Percentiles rank a stretch among this genome's conserved stretches.
Conservation (phyloP, 306 rosid species). For the Cicer bijugum region DNA sequence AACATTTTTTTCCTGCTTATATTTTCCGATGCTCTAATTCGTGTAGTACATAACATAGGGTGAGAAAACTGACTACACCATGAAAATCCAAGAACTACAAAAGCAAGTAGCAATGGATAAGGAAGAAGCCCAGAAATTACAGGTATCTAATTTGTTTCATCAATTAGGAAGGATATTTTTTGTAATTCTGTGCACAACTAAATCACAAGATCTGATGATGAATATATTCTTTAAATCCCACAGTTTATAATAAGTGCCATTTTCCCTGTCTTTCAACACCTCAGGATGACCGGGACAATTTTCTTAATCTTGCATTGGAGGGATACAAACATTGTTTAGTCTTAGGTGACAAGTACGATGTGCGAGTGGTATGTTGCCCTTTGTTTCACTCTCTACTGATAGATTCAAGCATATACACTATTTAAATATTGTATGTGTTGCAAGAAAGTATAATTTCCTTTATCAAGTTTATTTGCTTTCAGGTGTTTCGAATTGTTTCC, state of each 20-base stretch:
- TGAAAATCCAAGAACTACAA: conserved; percentile 86
- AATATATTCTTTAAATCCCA: conserved; percentile 17
- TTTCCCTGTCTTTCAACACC: conserved; percentile 37
- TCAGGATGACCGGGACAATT: conserved; percentile 94
- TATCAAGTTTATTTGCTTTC: conserved; percentile 47
- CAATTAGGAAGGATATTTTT: conserved; percentile 4
- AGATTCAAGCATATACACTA: conserved; percentile 13
- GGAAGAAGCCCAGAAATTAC: conserved; percentile 88
- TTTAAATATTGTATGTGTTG: conserved; percentile 17
- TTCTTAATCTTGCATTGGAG: conserved; percentile 86
- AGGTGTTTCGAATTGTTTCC: conserved; percentile 90
- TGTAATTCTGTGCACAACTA: background rate
- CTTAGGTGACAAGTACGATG: conserved; percentile 83
- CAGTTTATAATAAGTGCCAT: background rate
- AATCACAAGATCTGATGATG: conserved; percentile 9
- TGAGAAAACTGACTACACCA: conserved; percentile 76
- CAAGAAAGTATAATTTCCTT: conserved; percentile 32
- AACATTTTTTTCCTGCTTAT: conserved; percentile 15
- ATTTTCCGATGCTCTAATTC: conserved; percentile 33
- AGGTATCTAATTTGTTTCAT: conserved; percentile 58
- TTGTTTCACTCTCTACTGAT: conserved; percentile 37
- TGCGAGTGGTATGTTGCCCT: conserved; percentile 80
- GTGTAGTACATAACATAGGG: conserved; percentile 57
- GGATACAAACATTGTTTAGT: conserved; percentile 84
- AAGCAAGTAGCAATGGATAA: conserved; percentile 89